Conservation (phyloP, 2,329 filamentous ascomycete genomes). For the Botrytis galanthina region DNA sequence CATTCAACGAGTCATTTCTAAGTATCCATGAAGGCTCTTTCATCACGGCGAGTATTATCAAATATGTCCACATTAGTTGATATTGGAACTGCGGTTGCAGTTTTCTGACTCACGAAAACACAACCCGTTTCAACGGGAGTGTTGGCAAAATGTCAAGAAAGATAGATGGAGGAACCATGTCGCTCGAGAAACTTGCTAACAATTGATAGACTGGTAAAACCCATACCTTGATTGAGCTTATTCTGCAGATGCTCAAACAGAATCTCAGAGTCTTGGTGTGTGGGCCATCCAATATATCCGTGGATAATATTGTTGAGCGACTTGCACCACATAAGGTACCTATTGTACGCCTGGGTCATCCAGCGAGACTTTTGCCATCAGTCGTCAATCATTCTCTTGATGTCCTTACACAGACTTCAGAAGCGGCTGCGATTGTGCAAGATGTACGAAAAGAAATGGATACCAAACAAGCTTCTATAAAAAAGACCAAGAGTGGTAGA, state of each 20-base stretch:
- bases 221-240: constrained; percentile 91
- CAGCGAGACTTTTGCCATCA: constrained; percentile 82
- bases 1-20: background rate
- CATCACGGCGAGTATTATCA: background rate
- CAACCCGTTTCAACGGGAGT: too few species aligned
- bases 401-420: constrained; percentile 83
- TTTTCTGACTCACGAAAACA: background rate
- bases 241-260: constrained; percentile 79
- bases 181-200: background rate
- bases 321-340: constrained; percentile 80
- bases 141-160: background rate
- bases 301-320: constrained; percentile 96
- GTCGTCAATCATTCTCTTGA: constrained; percentile 90
- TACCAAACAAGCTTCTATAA: constrained; percentile 80
- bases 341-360: constrained; percentile 88
- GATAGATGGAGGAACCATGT: too few species aligned
- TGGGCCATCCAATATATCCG: constrained; percentile 92
- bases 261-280: constrained; percentile 82
- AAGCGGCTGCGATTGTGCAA: constrained; percentile 82
- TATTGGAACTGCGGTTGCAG: background rate
- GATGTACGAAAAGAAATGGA: constrained; percentile 94
- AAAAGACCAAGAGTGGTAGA: constrained; percentile 77
- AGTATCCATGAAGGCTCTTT: background rate
- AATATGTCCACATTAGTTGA: constrained; percentile 2
- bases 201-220: constrained; percentile 78